Conservation (phyloP, 176 grass and related monocot genomes). For the Saccharum spontaneum region DNA sequence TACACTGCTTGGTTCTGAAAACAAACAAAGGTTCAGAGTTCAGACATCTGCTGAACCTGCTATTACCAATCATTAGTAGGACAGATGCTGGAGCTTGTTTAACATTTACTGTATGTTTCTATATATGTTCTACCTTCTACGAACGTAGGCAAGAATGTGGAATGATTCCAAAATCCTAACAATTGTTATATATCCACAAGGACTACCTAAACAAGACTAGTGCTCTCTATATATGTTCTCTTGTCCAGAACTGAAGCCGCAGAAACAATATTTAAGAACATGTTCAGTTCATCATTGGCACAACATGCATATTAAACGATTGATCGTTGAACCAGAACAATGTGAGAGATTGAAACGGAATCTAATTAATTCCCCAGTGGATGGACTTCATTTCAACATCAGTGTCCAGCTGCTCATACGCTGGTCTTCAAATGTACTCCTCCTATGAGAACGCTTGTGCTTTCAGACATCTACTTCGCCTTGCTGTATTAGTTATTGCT, state of each 20-base stretch:
- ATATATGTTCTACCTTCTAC: not conserved
- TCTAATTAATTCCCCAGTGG: not conserved
- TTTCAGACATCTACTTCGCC: not conserved
- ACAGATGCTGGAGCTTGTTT: not conserved
- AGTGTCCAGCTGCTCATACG: not conserved
- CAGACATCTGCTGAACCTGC: not conserved
- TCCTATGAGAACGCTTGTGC: not conserved
- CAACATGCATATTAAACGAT: not conserved
- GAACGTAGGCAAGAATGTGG: not conserved
- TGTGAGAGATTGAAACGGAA: not conserved
- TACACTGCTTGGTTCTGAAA: not conserved
- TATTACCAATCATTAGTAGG: not conserved
- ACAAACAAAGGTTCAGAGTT: not conserved
- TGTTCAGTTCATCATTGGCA: not conserved
- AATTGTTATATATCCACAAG: not conserved
- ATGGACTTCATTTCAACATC: not conserved
- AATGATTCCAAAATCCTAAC: slow-evolving; percentile 3
- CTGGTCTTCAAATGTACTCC: no score
- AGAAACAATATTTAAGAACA: not conserved
- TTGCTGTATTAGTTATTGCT: not conserved
- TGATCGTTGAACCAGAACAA: not conserved
- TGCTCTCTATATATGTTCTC: not conserved
- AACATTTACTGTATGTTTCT: not conserved
- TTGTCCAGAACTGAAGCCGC: not conserved
- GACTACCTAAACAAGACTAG: not conserved